phyloP scores from a whole-genome alignment of 2,329 filamentous ascomycete genomes.

The Cryphonectria carpinicola region DNA sequence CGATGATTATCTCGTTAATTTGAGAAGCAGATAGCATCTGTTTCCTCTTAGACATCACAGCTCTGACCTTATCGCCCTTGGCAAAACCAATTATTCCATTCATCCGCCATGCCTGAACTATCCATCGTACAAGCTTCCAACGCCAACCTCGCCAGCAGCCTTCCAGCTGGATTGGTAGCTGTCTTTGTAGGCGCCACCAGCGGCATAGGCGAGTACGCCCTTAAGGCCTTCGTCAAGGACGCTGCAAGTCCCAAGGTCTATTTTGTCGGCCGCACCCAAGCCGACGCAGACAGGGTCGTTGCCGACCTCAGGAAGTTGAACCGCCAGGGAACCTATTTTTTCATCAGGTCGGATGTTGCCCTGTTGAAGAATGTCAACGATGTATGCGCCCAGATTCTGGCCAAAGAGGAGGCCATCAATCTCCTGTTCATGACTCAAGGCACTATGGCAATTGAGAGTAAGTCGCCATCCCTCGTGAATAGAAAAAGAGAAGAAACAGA shows the following conservation, averaged over 20 bases:
- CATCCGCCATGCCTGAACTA: neutral
- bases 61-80: neutral
- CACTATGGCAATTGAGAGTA: conserved; percentile 35
- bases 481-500: conserved; percentile 42
- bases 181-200: conserved; percentile 59
- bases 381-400: conserved; percentile 49
- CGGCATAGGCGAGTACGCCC: conserved; percentile 52
- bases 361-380: conserved; percentile 55
- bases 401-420: conserved; percentile 49
- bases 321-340: conserved; percentile 47
- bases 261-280: conserved; percentile 51
- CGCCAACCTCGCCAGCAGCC: conserved; percentile 31
- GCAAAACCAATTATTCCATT: neutral
- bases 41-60: neutral
- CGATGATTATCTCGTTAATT: neutral
- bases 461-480: conserved; percentile 5
- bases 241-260: conserved; percentile 51
- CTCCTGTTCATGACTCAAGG: conserved; percentile 51
- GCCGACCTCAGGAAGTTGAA: conserved; percentile 46
- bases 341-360: conserved; percentile 54
- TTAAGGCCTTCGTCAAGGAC: conserved; percentile 50
- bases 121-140: conserved; percentile 5
- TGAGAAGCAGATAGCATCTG: neutral
- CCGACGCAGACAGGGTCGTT: conserved; percentile 43
- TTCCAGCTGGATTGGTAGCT: conserved; percentile 43